These are phyloP conservation scores for Moesziomyces sp. DNA, from an alignment of 1,284 basidiomycete genomes.

Conservation along the genomic window DNA sequence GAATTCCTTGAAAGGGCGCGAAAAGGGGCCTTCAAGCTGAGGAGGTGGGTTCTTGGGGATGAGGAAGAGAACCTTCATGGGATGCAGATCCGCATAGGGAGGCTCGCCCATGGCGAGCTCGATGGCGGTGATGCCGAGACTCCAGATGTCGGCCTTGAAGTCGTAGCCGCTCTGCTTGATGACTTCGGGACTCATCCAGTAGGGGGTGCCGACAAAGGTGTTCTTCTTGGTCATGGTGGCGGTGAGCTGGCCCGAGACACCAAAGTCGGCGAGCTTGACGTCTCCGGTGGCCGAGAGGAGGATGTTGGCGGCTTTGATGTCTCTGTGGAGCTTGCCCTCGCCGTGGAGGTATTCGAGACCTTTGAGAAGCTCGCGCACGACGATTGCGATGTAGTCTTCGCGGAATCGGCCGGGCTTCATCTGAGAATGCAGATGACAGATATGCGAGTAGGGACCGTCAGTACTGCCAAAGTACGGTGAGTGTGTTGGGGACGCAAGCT, in stretches of 20 bases:
- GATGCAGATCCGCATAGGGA: slow-evolving; percentile 95
- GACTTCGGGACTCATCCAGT: slow-evolving; percentile 92
- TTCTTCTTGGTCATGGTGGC: slow-evolving; percentile 96
- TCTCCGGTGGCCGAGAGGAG: slow-evolving; percentile 92
- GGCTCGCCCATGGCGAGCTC: slow-evolving; percentile 97
- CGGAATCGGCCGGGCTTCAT: slow-evolving; percentile 98
- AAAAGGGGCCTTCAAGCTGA: slow-evolving; percentile 85
- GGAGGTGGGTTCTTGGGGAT: slow-evolving; percentile 98
- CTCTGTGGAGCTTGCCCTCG: slow-evolving; percentile 95
- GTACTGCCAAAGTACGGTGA: background rate
- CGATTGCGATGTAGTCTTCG: slow-evolving; percentile 98
- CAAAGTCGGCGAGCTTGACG: slow-evolving; percentile 98
- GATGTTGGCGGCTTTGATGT: slow-evolving; percentile 98
- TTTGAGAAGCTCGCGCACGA: slow-evolving; percentile 87
- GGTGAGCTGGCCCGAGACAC: slow-evolving; percentile 97
- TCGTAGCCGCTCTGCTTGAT: slow-evolving; percentile 99
- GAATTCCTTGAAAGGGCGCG: slow-evolving; percentile 92
- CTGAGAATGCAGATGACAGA: slow-evolving; percentile 69
- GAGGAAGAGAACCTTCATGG: slow-evolving; percentile 98
- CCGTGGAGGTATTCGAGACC: slow-evolving; percentile 95
- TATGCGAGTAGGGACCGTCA: slow-evolving; percentile 11
- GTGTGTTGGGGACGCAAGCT: slow-evolving; percentile 27
- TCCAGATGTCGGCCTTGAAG: slow-evolving; percentile 91
- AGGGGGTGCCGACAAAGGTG: slow-evolving; percentile 82
- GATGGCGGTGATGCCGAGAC: slow-evolving; percentile 84